Evolutionary conservation across 1,284 basidiomycete genomes (phyloP).

Genomic region (Heterobasidion annosum): DNA sequence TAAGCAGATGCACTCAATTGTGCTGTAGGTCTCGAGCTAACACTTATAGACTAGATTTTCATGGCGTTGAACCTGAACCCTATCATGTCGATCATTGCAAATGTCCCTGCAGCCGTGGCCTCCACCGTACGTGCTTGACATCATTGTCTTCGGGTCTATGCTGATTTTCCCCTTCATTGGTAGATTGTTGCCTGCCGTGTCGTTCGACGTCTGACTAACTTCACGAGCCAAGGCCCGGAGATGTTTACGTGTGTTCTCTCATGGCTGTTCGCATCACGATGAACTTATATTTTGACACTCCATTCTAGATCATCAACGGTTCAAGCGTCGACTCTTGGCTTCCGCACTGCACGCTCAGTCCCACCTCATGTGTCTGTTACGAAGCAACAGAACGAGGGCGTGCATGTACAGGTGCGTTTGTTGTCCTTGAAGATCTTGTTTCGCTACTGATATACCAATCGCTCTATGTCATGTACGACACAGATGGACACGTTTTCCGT

Average conservation of each 20-base stretch:
- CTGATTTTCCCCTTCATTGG: not conserved
- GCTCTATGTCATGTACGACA: not conserved
- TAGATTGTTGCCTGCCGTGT: conserved; percentile 67
- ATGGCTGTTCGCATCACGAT: not conserved
- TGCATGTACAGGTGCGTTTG: conserved; percentile 42
- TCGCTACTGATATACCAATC: not conserved
- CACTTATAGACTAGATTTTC: conserved; percentile 39
- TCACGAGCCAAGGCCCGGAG: conserved; percentile 39
- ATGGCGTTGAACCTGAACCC: conserved; percentile 66
- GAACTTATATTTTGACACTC: conserved; percentile 9
- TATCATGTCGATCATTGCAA: conserved; percentile 68
- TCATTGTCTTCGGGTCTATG: not conserved
- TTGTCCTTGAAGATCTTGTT: not conserved
- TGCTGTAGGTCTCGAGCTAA: not conserved
- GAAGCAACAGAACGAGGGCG: conserved; percentile 26
- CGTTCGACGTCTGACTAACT: conserved; percentile 58
- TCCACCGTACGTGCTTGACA: conserved; percentile 39
- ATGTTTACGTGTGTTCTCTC: conserved; percentile 41
- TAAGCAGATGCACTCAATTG: conserved; percentile 16
- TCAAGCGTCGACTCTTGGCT: conserved; percentile 15
- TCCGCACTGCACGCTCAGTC: conserved; percentile 7
- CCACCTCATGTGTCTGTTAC: conserved; percentile 21
- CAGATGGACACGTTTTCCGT: conserved; percentile 54
- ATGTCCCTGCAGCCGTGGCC: conserved; percentile 62
- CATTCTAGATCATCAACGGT: conserved; percentile 9